These are phyloP conservation scores for Blastomyces gilchristii DNA, from an alignment of 2,329 filamentous ascomycete genomes.

Conservation along the genomic window DNA sequence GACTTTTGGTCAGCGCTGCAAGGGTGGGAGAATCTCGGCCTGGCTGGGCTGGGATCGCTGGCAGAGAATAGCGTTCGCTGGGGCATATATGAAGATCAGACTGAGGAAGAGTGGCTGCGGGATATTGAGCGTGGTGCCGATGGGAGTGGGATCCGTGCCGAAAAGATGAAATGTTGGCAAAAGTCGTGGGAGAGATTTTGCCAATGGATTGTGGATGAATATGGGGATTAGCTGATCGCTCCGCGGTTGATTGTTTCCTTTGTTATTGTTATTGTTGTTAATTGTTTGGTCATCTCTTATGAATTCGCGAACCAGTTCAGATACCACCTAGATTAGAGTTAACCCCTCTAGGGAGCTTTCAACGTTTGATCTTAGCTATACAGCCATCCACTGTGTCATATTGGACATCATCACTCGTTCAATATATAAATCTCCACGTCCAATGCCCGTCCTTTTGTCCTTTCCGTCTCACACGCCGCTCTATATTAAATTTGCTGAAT, in stretches of 20 bases:
- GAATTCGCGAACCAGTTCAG: neutral
- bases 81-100: slow-evolving; percentile 78
- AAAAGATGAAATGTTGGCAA: slow-evolving; percentile 67
- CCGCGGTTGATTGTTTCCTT: no score
- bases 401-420: neutral
- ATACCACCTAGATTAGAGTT: neutral
- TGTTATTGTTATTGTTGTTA: neutral
- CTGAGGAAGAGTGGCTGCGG: slow-evolving; percentile 56
- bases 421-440: neutral
- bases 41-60: slow-evolving; percentile 74
- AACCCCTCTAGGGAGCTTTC: neutral
- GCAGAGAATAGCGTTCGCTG: slow-evolving; percentile 89
- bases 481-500: neutral
- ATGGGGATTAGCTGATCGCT: slow-evolving; percentile 27
- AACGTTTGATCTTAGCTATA: neutral
- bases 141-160: slow-evolving; percentile 59
- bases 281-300: neutral
- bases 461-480: neutral
- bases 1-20: slow-evolving; percentile 93
- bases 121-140: slow-evolving; percentile 64
- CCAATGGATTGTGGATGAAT: slow-evolving; percentile 78
- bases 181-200: slow-evolving; percentile 83
- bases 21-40: slow-evolving; percentile 80
- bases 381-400: neutral
- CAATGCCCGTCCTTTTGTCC: neutral